Evolutionary conservation across 73 alveolate genomes (phyloP).

Genomic region (Paramecium octaurelia): DNA sequence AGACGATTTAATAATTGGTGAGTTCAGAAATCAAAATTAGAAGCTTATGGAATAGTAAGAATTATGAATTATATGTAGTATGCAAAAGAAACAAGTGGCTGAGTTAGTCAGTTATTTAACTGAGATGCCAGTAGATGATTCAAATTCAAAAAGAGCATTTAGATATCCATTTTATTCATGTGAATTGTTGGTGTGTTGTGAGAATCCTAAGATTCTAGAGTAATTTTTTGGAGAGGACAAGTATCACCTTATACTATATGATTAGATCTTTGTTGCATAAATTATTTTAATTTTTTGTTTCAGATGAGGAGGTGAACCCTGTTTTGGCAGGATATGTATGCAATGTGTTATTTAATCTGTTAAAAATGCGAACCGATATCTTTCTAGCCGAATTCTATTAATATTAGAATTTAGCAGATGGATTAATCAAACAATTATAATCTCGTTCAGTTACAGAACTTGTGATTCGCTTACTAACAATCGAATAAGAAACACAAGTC

Average conservation of each 20-base stretch:
- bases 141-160: constrained; percentile 34
- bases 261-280: neutral
- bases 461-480: neutral
- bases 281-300: neutral
- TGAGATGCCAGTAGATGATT: constrained; percentile 4
- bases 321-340: constrained; percentile 48
- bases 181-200: constrained; percentile 36
- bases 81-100: neutral
- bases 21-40: constrained; percentile 14
- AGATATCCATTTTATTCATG: constrained; percentile 45
- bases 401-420: neutral
- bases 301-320: neutral
- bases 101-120: neutral
- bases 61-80: neutral
- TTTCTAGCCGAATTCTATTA: neutral
- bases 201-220: neutral
- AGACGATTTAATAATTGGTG: constrained; percentile 15
- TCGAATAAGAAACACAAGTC: neutral
- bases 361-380: neutral
- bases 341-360: neutral
- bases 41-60: constrained; percentile 14
- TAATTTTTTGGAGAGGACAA: neutral
- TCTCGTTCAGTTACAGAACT: constrained; percentile 4
- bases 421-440: neutral
- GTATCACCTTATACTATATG: neutral